Conservation (phyloP, 352 stramenopile genomes). For the Globisporangium nunn region DNA sequence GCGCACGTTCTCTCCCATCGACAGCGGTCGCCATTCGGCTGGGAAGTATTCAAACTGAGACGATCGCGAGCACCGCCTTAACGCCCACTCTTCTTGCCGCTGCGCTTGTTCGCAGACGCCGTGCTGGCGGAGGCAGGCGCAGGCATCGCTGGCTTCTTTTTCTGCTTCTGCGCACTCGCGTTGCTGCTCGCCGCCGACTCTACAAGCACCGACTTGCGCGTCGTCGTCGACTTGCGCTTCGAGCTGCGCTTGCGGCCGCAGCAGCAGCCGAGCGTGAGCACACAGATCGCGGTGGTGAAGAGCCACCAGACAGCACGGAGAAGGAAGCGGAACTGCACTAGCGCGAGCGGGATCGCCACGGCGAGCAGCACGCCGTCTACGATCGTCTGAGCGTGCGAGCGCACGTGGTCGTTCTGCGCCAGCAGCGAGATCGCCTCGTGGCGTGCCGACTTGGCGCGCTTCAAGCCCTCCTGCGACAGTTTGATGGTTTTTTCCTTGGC, state of each 20-base stretch:
- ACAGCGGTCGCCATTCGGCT: neutral
- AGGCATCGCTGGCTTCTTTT: conserved; percentile 2
- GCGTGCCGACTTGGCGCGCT: conserved; percentile 36
- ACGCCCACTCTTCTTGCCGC: conserved; percentile 9
- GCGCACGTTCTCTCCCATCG: too few species aligned
- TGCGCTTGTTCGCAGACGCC: conserved; percentile 8
- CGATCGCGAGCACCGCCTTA: neutral
- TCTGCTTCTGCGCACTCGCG: neutral
- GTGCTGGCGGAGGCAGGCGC: neutral
- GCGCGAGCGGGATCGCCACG: conserved; percentile 38
- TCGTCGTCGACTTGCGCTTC: conserved; percentile 23
- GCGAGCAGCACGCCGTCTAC: conserved; percentile 49
- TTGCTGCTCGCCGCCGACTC: conserved; percentile 6
- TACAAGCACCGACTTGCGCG: conserved; percentile 16
- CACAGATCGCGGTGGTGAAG: conserved; percentile 37
- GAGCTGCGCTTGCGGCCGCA: conserved; percentile 39
- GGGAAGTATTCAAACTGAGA: neutral
- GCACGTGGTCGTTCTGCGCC: conserved; percentile 52
- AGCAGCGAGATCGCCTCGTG: conserved; percentile 46
- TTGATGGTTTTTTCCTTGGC: conserved; percentile 26
- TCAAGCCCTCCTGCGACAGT: conserved; percentile 36
- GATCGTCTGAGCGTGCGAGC: conserved; percentile 54
- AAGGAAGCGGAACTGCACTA: conserved; percentile 39
- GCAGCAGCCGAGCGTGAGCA: conserved; percentile 55
- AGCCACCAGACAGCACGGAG: conserved; percentile 53